Evolutionary conservation across 1,284 basidiomycete genomes (phyloP).

Genomic region (Ganoderma lingzhi): DNA sequence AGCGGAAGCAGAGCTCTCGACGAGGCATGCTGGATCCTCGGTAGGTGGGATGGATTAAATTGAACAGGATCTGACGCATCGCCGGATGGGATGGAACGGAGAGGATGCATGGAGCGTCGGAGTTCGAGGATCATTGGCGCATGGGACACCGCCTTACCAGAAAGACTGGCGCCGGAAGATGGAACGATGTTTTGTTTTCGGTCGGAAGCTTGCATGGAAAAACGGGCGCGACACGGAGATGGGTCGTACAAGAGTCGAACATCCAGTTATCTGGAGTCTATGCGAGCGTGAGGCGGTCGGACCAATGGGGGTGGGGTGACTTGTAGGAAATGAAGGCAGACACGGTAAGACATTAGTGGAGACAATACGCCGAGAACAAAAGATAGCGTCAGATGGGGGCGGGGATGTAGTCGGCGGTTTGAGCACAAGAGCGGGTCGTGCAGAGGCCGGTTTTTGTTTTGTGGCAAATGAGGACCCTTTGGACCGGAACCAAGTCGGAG

Average conservation of each 20-base stretch:
- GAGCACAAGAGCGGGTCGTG: neutral
- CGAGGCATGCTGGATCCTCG: neutral
- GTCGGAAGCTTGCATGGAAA: slow-evolving; percentile 3
- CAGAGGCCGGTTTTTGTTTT: neutral
- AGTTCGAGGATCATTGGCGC: neutral
- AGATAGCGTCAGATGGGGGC: slow-evolving; percentile 23
- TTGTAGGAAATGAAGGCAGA: slow-evolving; percentile 22
- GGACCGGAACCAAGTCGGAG: slow-evolving; percentile 3
- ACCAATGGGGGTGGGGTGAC: slow-evolving; percentile 26
- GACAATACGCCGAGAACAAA: slow-evolving; percentile 31
- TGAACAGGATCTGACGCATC: neutral
- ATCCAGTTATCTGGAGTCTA: neutral
- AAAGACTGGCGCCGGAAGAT: slow-evolving; percentile 6
- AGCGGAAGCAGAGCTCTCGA: no score
- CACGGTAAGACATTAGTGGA: slow-evolving; percentile 16
- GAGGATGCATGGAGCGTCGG: neutral
- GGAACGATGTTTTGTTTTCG: neutral
- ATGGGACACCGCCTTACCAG: neutral
- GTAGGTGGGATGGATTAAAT: neutral
- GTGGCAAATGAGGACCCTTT: neutral
- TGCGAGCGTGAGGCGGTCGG: slow-evolving; percentile 14
- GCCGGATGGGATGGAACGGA: slow-evolving; percentile 1
- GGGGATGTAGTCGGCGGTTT: neutral
- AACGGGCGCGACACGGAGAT: neutral
- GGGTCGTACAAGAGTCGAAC: slow-evolving; percentile 14